Evolutionary conservation across 2,329 filamentous ascomycete species (phyloP), one percentile per base, ranked within the genome.

Genomic region (Ophiostoma pallidulum): DNA sequence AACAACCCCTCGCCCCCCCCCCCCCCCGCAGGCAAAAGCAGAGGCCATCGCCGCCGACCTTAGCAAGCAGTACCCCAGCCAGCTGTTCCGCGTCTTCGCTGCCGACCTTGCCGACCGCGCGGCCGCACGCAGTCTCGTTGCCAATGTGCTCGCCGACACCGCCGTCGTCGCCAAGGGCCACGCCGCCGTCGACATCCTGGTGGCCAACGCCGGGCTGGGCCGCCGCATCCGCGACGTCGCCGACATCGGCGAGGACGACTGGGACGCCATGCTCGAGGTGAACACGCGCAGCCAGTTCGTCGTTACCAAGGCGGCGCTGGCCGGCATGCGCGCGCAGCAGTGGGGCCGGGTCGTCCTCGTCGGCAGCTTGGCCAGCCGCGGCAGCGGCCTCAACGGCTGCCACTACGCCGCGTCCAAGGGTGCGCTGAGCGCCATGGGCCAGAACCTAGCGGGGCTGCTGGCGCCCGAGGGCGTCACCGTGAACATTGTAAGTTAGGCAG

Each of bases 161-260:
- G 70, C 75, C 31, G 72, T 80, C 14, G 63, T 70, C 35, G 77
- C 76, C 47, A 59, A 65, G 26, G 70, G 24, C 24, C 26, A 42
- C 41, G 22, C 22, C 13, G 18, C 78, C 48, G 72, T 82, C 22
- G 63, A 70, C 46, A 82, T 86, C 19, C 65, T 85, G 3, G 61
- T 86, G 22, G 76, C 74, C 9, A 86, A 86, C 56, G 82, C 82
- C 2, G 81, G 80, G 0, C 73, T 81, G 53, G 80, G 80, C 35
- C 79, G 78, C 57, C 69, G 78, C n/a, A 74, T 80, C 48, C 64
- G 64, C 3, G 60, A 66, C 41, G 69, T 78, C 41, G 66, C 71
- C 57, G 78, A 82, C 49, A 82, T 84, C 51, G 67, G 71, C 7
- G 60, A 82, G 20, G 76, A 78, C 45, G 78, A 84, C 58, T 84